A percentile compares a stretch with the other conserved stretches of the same genome.
These are phyloP conservation scores for Candida frijolesensis DNA, from an alignment of 1,139 yeast species.

Conservation along the genomic window DNA sequence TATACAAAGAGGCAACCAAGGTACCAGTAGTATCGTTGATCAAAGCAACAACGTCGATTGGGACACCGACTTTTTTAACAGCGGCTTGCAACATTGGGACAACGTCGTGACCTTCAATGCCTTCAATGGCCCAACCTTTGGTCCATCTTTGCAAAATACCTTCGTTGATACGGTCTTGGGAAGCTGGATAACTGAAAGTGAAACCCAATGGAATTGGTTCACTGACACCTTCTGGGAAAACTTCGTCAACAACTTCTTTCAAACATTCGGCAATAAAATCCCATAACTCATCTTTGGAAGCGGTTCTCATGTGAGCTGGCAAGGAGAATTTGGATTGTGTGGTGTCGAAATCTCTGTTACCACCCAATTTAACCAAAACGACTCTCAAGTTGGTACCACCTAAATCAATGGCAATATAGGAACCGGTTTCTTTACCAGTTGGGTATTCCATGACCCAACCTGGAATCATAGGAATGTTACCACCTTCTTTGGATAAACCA, in stretches of 20 bases:
- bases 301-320: slow-evolving; percentile 77
- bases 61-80: slow-evolving; percentile 62
- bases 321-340: slow-evolving; percentile 80
- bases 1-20: slow-evolving; percentile 90
- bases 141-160: slow-evolving; percentile 97
- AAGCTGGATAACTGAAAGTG: slow-evolving; percentile 93
- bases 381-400: slow-evolving; percentile 96
- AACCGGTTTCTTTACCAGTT: slow-evolving; percentile 87
- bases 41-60: slow-evolving; percentile 86
- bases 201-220: slow-evolving; percentile 78
- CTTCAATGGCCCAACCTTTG: slow-evolving; percentile 92
- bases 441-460: slow-evolving; percentile 96
- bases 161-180: slow-evolving; percentile 78
- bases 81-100: slow-evolving; percentile 88
- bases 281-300: slow-evolving; percentile 77
- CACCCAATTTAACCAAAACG: slow-evolving; percentile 78
- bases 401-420: slow-evolving; percentile 88
- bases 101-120: slow-evolving; percentile 93
- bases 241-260: slow-evolving; percentile 60
- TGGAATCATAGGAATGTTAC: slow-evolving; percentile 94
- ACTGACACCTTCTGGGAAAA: slow-evolving; percentile 61
- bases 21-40: slow-evolving; percentile 98
- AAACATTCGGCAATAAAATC: slow-evolving; percentile 84
- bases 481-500: slow-evolving; percentile 75
- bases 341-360: slow-evolving; percentile 77